Percentiles rank a stretch among this genome's conserved stretches.
Evolutionary conservation across 257 asterid genomes (phyloP).

Genomic region (Penstemon newberryi): DNA sequence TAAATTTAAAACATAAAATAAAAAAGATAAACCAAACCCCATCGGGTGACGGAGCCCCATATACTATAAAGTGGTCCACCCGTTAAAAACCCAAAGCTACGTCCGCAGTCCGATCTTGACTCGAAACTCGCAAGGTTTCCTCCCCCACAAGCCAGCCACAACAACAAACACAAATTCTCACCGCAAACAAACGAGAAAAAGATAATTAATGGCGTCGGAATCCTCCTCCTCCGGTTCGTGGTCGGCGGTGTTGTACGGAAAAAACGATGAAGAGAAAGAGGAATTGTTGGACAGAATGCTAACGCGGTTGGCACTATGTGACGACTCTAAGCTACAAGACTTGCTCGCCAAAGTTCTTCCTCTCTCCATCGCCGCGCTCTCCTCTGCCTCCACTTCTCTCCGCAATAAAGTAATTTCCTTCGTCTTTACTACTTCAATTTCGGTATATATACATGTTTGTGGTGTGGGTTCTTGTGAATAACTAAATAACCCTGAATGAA

Average conservation of each 20-base stretch:
- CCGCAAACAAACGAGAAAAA: background rate
- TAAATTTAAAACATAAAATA: too few species aligned
- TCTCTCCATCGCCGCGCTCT: constrained; percentile 77
- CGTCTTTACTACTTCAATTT: background rate
- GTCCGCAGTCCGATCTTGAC: background rate
- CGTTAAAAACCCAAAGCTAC: background rate
- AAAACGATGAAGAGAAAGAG: constrained; percentile 68
- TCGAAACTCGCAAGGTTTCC: background rate
- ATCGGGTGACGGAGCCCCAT: too few species aligned
- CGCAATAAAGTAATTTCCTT: constrained; percentile 70
- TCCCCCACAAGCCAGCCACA: constrained; percentile 22
- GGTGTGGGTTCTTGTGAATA: background rate
- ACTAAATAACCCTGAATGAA: background rate
- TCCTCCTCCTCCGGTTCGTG: constrained; percentile 44
- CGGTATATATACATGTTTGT: too few species aligned
- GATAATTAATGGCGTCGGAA: constrained; percentile 48
- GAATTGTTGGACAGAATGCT: constrained; percentile 89
- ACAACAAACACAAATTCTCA: constrained; percentile 17
- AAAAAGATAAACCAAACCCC: background rate
- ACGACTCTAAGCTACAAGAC: constrained; percentile 82
- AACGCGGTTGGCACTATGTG: constrained; percentile 92
- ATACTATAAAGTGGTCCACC: background rate
- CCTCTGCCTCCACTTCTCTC: constrained; percentile 57
- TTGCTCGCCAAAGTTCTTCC: constrained; percentile 93
- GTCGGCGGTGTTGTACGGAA: constrained; percentile 61